A percentile compares a stretch with the other conserved stretches of the same genome.
phyloP scores from a whole-genome alignment of 768 basidiomycete genomes.

The Phaeotremella skinneri region DNA sequence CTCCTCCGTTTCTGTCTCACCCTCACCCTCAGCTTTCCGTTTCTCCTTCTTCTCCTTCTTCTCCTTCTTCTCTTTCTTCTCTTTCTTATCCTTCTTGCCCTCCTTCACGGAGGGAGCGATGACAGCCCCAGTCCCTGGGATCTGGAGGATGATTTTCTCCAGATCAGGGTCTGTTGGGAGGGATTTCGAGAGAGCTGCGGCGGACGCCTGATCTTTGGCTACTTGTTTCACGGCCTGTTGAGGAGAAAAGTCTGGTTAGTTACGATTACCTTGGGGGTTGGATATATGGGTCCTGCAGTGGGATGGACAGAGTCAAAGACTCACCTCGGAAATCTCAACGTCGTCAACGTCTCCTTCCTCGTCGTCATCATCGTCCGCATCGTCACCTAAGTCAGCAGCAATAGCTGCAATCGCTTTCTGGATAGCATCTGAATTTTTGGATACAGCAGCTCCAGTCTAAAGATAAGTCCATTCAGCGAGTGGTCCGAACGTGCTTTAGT shows the following conservation, averaged over 20 bases:
- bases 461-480: not conserved
- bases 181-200: constrained; percentile 11
- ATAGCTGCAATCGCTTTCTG: constrained; percentile 80
- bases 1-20: constrained; percentile 13
- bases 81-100: constrained; percentile 41
- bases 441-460: constrained; percentile 72
- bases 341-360: constrained; percentile 63
- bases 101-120: constrained; percentile 17
- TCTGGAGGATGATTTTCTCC: constrained; percentile 33
- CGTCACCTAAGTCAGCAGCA: constrained; percentile 40
- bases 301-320: not conserved
- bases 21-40: constrained; percentile 40
- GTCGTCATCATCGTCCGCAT: constrained; percentile 58
- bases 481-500: not conserved
- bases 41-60: constrained; percentile 50
- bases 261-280: not conserved
- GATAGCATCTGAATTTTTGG: constrained; percentile 85
- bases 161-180: constrained; percentile 45
- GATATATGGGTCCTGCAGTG: not conserved
- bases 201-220: constrained; percentile 40
- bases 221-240: constrained; percentile 47
- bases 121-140: not conserved
- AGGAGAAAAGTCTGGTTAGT: not conserved
- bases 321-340: constrained; percentile 51
- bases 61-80: constrained; percentile 38